phyloP scores from a whole-genome alignment of 257 asterid genomes.

The Solanum arcanum region DNA sequence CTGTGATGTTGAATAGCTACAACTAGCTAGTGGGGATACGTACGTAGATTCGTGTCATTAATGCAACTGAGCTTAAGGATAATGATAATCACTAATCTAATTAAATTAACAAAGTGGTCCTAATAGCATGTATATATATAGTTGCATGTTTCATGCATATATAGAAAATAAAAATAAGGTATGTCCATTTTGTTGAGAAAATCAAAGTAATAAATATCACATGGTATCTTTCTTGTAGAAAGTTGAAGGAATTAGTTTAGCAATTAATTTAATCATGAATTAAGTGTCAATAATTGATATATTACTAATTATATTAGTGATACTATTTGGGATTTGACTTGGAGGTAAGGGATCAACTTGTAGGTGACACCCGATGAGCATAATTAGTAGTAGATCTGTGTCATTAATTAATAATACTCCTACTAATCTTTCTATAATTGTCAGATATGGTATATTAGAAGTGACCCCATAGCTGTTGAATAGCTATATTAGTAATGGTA shows the following conservation, averaged over 20 bases:
- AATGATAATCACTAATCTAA: neutral
- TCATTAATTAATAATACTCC: neutral
- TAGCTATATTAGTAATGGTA: neutral
- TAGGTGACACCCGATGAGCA: neutral
- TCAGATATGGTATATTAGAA: neutral
- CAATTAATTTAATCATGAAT: neutral
- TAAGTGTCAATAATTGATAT: neutral
- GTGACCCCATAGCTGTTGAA: neutral
- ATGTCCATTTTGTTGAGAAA: neutral
- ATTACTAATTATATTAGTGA: neutral
- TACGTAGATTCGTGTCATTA: neutral
- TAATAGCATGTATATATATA: neutral
- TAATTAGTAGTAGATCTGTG: neutral
- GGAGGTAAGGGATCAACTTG: neutral
- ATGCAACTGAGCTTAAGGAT: neutral
- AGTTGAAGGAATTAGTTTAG: neutral
- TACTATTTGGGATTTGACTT: neutral
- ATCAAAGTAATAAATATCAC: neutral
- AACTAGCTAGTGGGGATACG: neutral
- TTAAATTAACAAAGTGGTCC: neutral
- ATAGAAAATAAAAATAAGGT: neutral
- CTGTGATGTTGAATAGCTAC: neutral
- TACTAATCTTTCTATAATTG: neutral
- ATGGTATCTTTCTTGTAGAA: neutral
- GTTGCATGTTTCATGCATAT: neutral